Evolutionary conservation across 2,329 filamentous ascomycete species (phyloP).

Genomic region (Botrytis cinerea): DNA sequence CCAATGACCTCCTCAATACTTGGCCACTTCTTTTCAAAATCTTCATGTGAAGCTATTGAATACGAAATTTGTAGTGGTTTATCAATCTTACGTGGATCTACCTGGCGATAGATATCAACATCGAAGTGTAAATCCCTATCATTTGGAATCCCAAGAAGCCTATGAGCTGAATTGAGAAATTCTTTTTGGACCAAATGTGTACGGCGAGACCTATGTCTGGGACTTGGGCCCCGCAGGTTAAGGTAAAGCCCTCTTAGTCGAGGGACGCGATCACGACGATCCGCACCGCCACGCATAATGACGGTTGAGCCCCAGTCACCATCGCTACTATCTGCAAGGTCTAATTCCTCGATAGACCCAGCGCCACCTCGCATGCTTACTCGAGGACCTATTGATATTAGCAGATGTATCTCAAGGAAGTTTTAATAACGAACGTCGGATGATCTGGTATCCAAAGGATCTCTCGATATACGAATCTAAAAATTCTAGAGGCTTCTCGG

Average conservation of each 20-base stretch:
- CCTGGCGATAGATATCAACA: constrained; percentile 14
- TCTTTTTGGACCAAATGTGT: constrained; percentile 8
- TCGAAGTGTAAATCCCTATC: not conserved
- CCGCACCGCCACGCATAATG: constrained; percentile 16
- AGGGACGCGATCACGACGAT: not conserved
- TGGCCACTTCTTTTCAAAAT: constrained; percentile 1
- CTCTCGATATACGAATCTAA: constrained; percentile 39
- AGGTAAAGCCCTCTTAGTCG: not conserved
- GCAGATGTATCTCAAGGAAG: not conserved
- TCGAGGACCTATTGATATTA: constrained; percentile 15
- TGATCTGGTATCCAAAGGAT: constrained; percentile 34
- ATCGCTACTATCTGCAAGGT: not conserved
- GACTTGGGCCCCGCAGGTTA: not conserved
- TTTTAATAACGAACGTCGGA: constrained; percentile 27
- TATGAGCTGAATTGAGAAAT: constrained; percentile 7
- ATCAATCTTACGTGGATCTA: constrained; percentile 16
- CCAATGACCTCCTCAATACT: not conserved
- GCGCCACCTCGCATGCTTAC: constrained; percentile 16
- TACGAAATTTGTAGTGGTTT: not conserved
- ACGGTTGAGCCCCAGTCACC: constrained; percentile 3
- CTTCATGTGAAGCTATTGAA: not conserved
- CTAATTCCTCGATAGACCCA: constrained; percentile 13
- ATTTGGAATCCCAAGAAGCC: not conserved
- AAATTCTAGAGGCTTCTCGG: constrained; percentile 39
- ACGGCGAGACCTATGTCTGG: not conserved